A percentile compares a stretch with the other conserved stretches of the same genome.
These are phyloP conservation scores for Fraxinus xanthoxyloides DNA, from an alignment of 305 asterid genomes.

Conservation along the genomic window DNA sequence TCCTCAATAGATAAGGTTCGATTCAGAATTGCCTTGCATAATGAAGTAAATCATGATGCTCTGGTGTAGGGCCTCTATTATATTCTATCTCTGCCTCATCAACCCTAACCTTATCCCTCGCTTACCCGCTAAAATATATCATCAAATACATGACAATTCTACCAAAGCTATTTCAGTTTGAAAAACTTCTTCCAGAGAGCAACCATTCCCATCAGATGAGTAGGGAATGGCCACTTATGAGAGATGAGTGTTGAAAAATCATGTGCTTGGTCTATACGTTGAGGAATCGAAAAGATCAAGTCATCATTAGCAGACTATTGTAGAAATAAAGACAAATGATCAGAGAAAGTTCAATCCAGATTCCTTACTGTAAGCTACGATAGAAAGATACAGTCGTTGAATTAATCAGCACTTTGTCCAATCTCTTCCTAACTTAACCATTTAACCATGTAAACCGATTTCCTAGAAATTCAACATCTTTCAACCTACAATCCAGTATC, in stretches of 20 bases:
- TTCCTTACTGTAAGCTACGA: not conserved
- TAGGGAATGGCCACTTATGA: not conserved
- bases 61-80: not conserved
- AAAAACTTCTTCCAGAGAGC: too few relatives aligned
- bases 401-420: not conserved
- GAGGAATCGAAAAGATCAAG: not conserved
- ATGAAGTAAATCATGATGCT: not conserved
- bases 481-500: not conserved
- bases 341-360: not conserved
- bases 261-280: not conserved
- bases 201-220: not conserved
- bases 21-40: not conserved
- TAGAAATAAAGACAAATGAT: too few relatives aligned
- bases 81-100: not conserved
- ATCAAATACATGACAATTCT: not conserved
- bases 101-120: not conserved
- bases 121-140: not conserved
- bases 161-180: not conserved
- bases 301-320: not conserved
- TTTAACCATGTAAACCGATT: not conserved
- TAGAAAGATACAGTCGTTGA: not conserved
- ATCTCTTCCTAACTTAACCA: not conserved
- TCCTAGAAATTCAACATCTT: too few relatives aligned
- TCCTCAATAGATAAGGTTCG: not conserved
- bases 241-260: too few relatives aligned